phyloP scores from a whole-genome alignment of 495 filamentous ascomycete species.

The Parmelia sp. region DNA sequence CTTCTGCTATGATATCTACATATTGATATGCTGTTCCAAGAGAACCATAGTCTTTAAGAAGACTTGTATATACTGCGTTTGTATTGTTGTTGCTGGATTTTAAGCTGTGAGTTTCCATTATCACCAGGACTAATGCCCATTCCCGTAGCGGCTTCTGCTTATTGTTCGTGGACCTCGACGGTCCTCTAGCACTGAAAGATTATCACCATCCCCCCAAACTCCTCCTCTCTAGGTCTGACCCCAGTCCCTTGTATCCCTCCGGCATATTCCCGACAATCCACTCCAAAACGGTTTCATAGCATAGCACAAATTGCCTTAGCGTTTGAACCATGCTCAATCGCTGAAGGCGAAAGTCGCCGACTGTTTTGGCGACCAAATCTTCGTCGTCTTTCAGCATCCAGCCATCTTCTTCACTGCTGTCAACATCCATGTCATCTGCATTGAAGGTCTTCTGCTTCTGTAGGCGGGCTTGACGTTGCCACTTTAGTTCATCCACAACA shows the following conservation, averaged over 20 bases:
- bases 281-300: slow-evolving; percentile 91
- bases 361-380: slow-evolving; percentile 78
- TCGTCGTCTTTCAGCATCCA: slow-evolving; percentile 52
- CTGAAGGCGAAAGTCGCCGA: slow-evolving; percentile 83
- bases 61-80: neutral
- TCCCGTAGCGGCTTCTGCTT: too few relatives aligned
- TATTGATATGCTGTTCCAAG: neutral
- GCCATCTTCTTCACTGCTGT: slow-evolving; percentile 42
- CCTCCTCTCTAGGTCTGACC: slow-evolving; percentile 15
- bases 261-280: slow-evolving; percentile 59
- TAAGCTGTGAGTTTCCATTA: neutral
- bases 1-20: neutral
- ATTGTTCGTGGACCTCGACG: neutral
- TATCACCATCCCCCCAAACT: slow-evolving; percentile 12
- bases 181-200: neutral
- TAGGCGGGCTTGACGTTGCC: slow-evolving; percentile 46
- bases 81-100: neutral
- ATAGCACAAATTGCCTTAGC: slow-evolving; percentile 87
- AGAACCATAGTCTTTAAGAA: neutral
- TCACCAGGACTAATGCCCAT: neutral
- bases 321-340: slow-evolving; percentile 96
- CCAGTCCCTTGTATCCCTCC: slow-evolving; percentile 12
- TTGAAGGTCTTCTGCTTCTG: slow-evolving; percentile 28
- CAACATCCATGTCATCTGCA: slow-evolving; percentile 39
- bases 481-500: slow-evolving; percentile 87